Evolutionary conservation across 2,329 filamentous ascomycete species (phyloP), one percentile per base, ranked within the genome.

Genomic region (Monilinia fructigena): DNA sequence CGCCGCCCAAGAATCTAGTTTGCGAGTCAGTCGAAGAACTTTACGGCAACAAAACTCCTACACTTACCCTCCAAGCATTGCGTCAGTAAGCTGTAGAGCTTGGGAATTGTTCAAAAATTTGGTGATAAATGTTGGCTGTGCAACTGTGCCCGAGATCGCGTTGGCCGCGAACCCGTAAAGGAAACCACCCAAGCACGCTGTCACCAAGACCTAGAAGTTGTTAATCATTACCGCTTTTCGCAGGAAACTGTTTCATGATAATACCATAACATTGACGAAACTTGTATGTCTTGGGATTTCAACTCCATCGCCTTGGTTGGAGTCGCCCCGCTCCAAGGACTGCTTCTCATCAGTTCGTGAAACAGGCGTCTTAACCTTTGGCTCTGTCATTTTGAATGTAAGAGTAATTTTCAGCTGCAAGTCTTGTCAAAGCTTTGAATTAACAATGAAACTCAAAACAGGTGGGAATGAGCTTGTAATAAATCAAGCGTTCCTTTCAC

Each of bases 161-260:
- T 64, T 64, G 38, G 61, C 61, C 14, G 61, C 23, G 3, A 64
- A 64, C 2, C 61, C 61, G 31, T 55, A 64, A 11, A 64, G 40
- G 5, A 64, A 64, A 6, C 61, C 61, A 64, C 52, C 61, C 47
- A 64, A 52, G 26, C 61, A 64, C 35, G 61, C 53, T n/a, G 52
- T 64, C 18, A 64, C 61, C 7, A 64, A 45, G n/a, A 64, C 61
- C 61, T 48, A 35, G 4, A 6, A 14, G 28, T 55, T 20, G 14
- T 42, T 35, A 47, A 23, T 35, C 8, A 11, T 50, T 8, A 8
- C 10, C 31, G 1, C 3, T 40, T 26, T 23, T 2, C 20, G 14
- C 35, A 60, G n/a, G 23, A 18, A 23, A 31, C 38, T 6, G 8
- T 35, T 28, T 18, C 5, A 23, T 53, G 45, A 47, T 3, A 16